Evolutionary conservation across 306 rosid genomes (phyloP), one percentile per base, ranked within the genome.

Genomic region (Quercus agrifolia): DNA sequence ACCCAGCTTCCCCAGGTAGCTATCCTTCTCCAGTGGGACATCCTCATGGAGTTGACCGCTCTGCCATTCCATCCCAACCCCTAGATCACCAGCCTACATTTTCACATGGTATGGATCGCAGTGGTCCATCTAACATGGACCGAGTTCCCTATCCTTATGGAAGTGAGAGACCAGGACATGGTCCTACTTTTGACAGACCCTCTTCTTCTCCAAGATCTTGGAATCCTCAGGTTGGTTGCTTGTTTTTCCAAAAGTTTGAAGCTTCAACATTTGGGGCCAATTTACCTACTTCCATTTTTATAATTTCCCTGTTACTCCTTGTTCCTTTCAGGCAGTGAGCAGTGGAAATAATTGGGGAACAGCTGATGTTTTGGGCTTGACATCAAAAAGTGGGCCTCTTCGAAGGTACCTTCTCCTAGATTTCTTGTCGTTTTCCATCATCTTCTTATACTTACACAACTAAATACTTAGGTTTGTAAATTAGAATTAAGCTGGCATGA

Each of bases 141-240:
- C 89, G 88, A 79, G 87, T 56, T 83, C 92, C 94, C 54, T 85
- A 86, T 84, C 84, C 93, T 72, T 89, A 81, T 81, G 91, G 94
- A 57, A 78, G 38, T 64, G 89, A 86, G 75, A 74, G 85, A 46
- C 76, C 57, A 63, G 89, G 89, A 46, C 87, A 76, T 18, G 84
- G 80, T 25, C 80, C 75, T 8, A 3, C 73, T 58, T 90, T 86
- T 74, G 97, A 91, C 77, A 85, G 86, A 71, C 85, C 93, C 25
- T 80, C 86, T 76, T 93, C 97, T 74, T 93, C 97, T 81, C 97
- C 97, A 71, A 90, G 94, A 84, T 80, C 87, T 3, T 90, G 98
- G 97, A 83, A 86, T 81, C 83, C 90, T 69, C 87, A 80, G 92
- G 93, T 90, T 30, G 75, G 89, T 78, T 58, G 56, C 46, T 59